Base-by-base conservation (phyloP, 345 rosid genomes). In the Pistacia atlantica region DNA sequence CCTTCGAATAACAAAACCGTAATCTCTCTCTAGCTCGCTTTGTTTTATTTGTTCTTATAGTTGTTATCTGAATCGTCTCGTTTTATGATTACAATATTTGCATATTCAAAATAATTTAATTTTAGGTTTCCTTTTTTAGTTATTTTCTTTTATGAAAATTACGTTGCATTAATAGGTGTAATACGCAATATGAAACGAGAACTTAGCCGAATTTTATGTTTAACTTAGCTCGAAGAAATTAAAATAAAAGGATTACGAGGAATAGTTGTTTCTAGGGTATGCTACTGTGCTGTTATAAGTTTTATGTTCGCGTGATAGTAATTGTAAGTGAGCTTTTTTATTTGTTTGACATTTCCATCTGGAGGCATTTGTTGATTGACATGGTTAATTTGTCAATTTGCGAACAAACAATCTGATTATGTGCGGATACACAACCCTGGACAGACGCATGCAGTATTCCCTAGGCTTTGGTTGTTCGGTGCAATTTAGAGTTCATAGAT, bases 1-100 rank as follows among this genome's bases (percentile, higher is more conserved):
- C 87, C 83, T 18, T 80, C 87, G 54, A 65, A 61, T 64, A 77
- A 79, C 71, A 86, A 88, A 83, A 55, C 87, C 2, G 92, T 92
- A 83, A 69, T 12, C 9, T 49, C 38, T 76, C 37, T 48, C 69
- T 28, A 69, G 25, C 46, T 63, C 54, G 55, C 55, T 58, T 11
- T 45, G 4, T 17, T 65, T 54, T 72, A 3, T 74, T 8, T 65
- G 1, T 48, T 28, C 2, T 3, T 28, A 56, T 17, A 13, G 1
- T 56, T 37, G 22, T 4, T 38, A 37, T 0, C 65, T 1, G 31
- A 7, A 12, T 10, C 6, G 49, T 55, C 22, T 69, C 11, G 8
- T 56, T 67, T 58, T 22, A 38, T 56, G 52, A 2, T 59, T 51
- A 16, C 42, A 51, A 28, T 25, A 12, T 51, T 17, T 68, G 45